phyloP scores from a whole-genome alignment of 495 filamentous ascomycete genomes.

The Evansstolkia leycettana region DNA sequence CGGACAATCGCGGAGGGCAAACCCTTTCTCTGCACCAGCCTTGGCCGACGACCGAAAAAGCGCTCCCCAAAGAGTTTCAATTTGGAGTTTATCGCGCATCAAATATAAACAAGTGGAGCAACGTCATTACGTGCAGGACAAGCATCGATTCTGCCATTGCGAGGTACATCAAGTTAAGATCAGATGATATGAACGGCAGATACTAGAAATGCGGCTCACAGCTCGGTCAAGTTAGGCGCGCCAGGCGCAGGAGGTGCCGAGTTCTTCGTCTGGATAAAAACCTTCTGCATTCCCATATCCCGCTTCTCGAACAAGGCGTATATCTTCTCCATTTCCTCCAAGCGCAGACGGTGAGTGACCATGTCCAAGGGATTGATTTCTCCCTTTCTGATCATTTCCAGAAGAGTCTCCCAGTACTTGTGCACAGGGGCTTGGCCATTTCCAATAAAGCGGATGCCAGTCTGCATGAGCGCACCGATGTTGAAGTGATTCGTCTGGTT shows the following conservation, averaged over 20 bases:
- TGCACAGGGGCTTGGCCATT: slow-evolving; percentile 81
- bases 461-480: slow-evolving; percentile 78
- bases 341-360: slow-evolving; percentile 60
- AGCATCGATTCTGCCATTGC: too few relatives aligned
- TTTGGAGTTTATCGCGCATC: too few relatives aligned
- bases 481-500: slow-evolving; percentile 69
- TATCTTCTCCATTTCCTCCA: slow-evolving; percentile 63
- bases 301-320: slow-evolving; percentile 61
- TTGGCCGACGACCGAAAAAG: too few relatives aligned
- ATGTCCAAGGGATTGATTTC: slow-evolving; percentile 70
- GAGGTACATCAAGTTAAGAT: too few relatives aligned
- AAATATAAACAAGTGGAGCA: too few relatives aligned
- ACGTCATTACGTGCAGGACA: too few relatives aligned
- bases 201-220: too few relatives aligned
- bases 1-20: too few relatives aligned
- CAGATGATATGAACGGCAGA: too few relatives aligned
- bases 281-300: slow-evolving; percentile 58
- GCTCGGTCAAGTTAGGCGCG: slow-evolving; percentile 19
- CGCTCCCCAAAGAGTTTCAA: too few relatives aligned
- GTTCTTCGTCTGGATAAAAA: slow-evolving; percentile 57
- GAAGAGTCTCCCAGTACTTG: slow-evolving; percentile 66
- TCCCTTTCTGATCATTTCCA: slow-evolving; percentile 54
- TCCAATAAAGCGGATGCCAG: slow-evolving; percentile 68
- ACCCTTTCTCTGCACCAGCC: too few relatives aligned
- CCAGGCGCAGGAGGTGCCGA: slow-evolving; percentile 43